Base-by-base conservation (phyloP, 345 rosid species). In the Brassica nigra region DNA sequence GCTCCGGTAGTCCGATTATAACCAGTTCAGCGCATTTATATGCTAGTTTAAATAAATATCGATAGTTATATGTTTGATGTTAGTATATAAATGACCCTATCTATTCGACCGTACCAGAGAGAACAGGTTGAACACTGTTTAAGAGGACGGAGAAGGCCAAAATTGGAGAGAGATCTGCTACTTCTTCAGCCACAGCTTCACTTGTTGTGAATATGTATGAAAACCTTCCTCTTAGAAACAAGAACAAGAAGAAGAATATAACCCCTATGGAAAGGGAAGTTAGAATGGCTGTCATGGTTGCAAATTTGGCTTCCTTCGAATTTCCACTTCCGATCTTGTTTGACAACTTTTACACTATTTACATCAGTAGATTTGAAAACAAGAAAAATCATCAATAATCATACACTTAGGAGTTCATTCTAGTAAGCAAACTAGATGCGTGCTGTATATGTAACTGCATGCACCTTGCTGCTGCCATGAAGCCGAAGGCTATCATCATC, bases 251-350 rank as follows among this genome's bases (percentile, higher is more conserved):
- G 20, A 88, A 90, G 1, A 88, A 62, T 33, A 83, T 79, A 12
- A 78, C 37, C 72, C 95, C 95, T 3, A 92, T 83, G 28, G 33
- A n/a, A 3, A 92, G 72, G 18, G 97, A 92, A 30, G 87, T 83
- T 8, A 71, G 39, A 44, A 88, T 86, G 23, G 67, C 71, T 28
- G 33, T 37, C 73, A 77, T 39, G 23, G 88, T 82, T 1, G 92
- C 87, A 72, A 90, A 88, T 64, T 86, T 91, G n/a, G 90, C 87
- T 34, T 80, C 85, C 27, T 69, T 85, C 3, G 90, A 12, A 81
- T 85, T 87, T 67, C 92, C 95, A 78, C 88, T 79, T 66, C 96
- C 97, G 1, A 92, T 90, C 39, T 91, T 96, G 71, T 92, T 92
- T 10, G 97, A 86, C 33, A 18, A 91, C 94, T 71, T 96, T 77